These are phyloP conservation scores for Boletus huronensis DNA, from an alignment of 768 basidiomycete species.

Conservation along the genomic window DNA sequence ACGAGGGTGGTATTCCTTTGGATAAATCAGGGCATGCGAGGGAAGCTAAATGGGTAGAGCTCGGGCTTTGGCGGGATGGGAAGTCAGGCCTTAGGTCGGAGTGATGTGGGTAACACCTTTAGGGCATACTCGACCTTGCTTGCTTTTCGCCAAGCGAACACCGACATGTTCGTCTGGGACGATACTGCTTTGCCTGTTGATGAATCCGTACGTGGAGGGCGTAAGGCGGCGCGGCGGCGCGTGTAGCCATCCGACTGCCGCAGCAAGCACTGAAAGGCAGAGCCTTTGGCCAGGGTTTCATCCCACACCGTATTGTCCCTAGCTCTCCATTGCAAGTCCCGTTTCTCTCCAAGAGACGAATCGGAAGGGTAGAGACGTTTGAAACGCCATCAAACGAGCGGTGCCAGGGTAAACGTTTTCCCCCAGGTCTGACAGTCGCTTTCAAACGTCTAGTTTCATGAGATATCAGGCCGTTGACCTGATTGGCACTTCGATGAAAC, in stretches of 20 bases:
- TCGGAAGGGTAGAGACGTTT: not conserved
- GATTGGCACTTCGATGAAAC: too few species aligned
- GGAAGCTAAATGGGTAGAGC: not conserved
- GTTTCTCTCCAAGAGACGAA: not conserved
- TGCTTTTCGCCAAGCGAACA: not conserved
- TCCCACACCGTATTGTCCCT: not conserved
- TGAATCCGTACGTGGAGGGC: not conserved
- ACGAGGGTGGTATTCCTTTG: not conserved
- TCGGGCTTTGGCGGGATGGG: not conserved
- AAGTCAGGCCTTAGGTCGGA: not conserved
- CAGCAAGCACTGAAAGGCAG: not conserved
- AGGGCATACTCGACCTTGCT: not conserved
- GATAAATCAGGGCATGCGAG: slow-evolving; percentile 1
- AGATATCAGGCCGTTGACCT: too few species aligned
- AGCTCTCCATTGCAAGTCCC: not conserved
- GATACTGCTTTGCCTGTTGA: not conserved
- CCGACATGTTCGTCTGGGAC: not conserved
- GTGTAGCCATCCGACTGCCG: not conserved
- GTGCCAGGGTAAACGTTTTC: not conserved
- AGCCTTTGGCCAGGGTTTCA: not conserved
- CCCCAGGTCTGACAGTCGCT: too few species aligned
- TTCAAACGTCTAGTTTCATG: too few species aligned
- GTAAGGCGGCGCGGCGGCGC: not conserved
- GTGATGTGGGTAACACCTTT: not conserved
- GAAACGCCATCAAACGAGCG: not conserved